phyloP scores from a whole-genome alignment of 768 basidiomycete genomes.

The Lactifluus echinatus region DNA sequence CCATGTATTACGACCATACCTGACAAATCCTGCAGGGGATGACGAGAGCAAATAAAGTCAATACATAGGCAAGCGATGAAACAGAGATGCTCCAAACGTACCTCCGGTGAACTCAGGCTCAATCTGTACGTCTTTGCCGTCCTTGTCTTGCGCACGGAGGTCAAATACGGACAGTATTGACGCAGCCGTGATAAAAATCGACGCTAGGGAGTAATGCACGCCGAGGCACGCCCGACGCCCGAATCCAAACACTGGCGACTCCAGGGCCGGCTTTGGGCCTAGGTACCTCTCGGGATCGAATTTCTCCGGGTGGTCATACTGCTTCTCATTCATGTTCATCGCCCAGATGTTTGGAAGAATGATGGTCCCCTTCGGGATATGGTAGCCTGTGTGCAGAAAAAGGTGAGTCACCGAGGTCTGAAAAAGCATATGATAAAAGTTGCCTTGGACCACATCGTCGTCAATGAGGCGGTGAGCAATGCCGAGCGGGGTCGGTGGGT shows the following conservation, averaged over 20 bases:
- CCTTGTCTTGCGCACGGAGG: constrained; percentile 11
- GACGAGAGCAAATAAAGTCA: background rate
- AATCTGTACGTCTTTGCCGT: constrained; percentile 10
- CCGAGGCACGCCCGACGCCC: constrained; percentile 18
- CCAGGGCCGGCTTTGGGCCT: constrained; percentile 9
- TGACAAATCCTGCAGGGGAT: constrained; percentile 16
- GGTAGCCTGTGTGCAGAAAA: constrained; percentile 21
- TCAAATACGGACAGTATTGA: constrained; percentile 17
- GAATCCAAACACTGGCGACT: constrained; percentile 18
- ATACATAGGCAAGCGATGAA: background rate
- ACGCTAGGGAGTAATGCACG: constrained; percentile 13
- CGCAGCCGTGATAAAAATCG: constrained; percentile 17
- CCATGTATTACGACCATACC: constrained; percentile 2
- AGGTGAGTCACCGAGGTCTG: background rate
- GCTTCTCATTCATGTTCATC: constrained; percentile 18
- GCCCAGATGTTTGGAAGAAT: constrained; percentile 30
- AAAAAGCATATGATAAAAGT: background rate
- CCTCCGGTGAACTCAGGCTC: constrained; percentile 18
- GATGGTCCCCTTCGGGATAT: constrained; percentile 29
- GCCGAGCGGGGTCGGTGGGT: constrained; percentile 20
- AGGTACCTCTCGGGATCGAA: constrained; percentile 17
- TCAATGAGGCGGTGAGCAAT: constrained; percentile 27
- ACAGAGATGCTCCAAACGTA: background rate
- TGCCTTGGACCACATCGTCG: constrained; percentile 27
- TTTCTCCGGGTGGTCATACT: constrained; percentile 11